These are phyloP conservation scores for Dendrobium nobile DNA, from an alignment of 106 monocot species.

Conservation along the genomic window DNA sequence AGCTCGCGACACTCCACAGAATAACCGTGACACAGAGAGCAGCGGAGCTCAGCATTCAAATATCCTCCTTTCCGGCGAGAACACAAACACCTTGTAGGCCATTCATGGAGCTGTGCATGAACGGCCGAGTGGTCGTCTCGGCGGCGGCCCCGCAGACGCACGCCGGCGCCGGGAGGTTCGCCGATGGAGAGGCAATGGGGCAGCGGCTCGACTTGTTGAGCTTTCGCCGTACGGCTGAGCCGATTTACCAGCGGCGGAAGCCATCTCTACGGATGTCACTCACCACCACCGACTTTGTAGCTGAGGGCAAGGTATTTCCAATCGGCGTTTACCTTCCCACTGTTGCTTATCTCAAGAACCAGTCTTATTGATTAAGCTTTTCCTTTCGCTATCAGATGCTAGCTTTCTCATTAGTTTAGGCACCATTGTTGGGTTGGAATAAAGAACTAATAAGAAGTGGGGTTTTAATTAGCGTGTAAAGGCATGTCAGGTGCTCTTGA, in stretches of 20 bases:
- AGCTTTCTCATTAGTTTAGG: too few relatives aligned
- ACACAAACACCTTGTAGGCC: not conserved
- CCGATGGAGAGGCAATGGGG: constrained; percentile 38
- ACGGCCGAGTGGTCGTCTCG: constrained; percentile 8
- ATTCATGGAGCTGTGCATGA: constrained; percentile 23
- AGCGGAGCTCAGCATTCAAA: not conserved
- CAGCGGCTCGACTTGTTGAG: constrained; percentile 5
- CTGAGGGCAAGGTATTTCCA: constrained; percentile 22
- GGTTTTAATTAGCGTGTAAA: too few relatives aligned
- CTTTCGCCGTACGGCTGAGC: not conserved
- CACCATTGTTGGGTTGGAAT: too few relatives aligned
- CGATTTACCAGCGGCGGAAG: not conserved
- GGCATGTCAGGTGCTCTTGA: too few relatives aligned
- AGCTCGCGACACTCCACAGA: not conserved
- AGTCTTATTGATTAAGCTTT: not conserved
- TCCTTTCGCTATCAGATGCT: too few relatives aligned
- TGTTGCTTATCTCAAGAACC: too few relatives aligned
- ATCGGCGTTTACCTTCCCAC: not conserved
- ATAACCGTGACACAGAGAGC: not conserved
- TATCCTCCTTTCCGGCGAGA: not conserved
- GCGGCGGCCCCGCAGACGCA: not conserved
- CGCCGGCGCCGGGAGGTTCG: not conserved
- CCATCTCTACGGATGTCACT: constrained; percentile 29
- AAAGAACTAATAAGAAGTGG: too few relatives aligned
- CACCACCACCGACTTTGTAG: constrained; percentile 22